Conservation (phyloP, 2,329 filamentous ascomycete species). For the Mollisiaceae sp. region DNA sequence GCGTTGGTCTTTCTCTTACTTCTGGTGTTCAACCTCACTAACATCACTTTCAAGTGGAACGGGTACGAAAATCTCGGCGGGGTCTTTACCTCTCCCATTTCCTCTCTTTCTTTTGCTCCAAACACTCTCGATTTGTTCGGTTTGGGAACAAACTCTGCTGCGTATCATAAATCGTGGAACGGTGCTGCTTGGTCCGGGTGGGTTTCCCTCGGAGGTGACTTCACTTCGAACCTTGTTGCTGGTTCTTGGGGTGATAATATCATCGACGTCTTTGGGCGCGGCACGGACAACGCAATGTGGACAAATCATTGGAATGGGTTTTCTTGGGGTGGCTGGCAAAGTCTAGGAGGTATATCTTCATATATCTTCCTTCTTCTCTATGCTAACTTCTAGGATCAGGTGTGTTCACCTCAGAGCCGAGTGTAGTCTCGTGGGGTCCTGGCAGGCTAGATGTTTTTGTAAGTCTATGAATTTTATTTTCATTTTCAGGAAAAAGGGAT, state of each 20-base stretch:
- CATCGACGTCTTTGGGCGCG: constrained; percentile 34
- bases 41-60: constrained; percentile 10
- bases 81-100: constrained; percentile 16
- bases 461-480: background rate
- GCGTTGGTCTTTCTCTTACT: background rate
- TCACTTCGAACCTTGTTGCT: constrained; percentile 30
- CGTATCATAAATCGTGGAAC: constrained; percentile 17
- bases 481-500: background rate
- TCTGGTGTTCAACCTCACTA: background rate
- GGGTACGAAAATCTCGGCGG: constrained; percentile 27
- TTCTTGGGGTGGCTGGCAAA: background rate
- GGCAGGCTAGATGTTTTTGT: background rate
- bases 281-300: constrained; percentile 28
- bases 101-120: constrained; percentile 7
- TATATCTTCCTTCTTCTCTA: background rate
- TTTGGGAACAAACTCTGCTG: constrained; percentile 17
- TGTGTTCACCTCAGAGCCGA: background rate
- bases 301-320: constrained; percentile 14
- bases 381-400: background rate
- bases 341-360: background rate
- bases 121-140: constrained; percentile 20
- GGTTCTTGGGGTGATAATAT: constrained; percentile 32
- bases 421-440: constrained; percentile 2
- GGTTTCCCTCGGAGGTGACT: constrained; percentile 28
- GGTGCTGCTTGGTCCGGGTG: constrained; percentile 19